Conservation (phyloP, 257 asterid genomes). For the Solanum clarkiae region DNA sequence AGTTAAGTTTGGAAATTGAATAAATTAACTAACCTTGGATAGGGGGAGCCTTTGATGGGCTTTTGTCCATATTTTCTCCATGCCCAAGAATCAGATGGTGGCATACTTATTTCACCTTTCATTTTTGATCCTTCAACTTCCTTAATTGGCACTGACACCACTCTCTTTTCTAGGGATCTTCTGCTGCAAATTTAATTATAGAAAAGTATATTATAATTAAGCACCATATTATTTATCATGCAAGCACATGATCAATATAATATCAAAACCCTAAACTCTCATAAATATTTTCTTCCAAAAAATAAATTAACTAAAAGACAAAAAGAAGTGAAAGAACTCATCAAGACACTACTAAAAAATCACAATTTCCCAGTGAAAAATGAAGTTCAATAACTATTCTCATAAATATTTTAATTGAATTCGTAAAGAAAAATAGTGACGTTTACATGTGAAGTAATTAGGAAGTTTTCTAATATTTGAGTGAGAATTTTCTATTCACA, state of each 20-base stretch:
- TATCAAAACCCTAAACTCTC: not conserved
- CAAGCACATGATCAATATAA: slow-evolving; percentile 10
- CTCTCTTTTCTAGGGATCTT: slow-evolving; percentile 59
- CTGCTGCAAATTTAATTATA: slow-evolving; percentile 25
- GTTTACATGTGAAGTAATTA: no score
- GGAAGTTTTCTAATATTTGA: no score
- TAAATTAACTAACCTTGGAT: slow-evolving; percentile 52
- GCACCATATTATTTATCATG: slow-evolving; percentile 2
- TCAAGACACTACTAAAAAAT: not conserved
- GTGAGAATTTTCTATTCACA: no score
- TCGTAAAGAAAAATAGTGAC: no score
- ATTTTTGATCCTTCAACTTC: slow-evolving; percentile 57
- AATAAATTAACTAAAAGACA: not conserved
- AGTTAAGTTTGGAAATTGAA: not conserved
- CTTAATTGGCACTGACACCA: slow-evolving; percentile 62
- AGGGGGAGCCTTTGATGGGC: slow-evolving; percentile 94
- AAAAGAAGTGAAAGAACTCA: not conserved
- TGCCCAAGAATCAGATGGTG: slow-evolving; percentile 97
- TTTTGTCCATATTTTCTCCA: slow-evolving; percentile 97
- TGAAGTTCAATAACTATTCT: not conserved
- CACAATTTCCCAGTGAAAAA: no score
- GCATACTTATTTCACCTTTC: slow-evolving; percentile 75
- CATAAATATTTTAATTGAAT: not conserved
- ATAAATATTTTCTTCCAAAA: not conserved
- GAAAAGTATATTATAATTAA: not conserved